These are phyloP conservation scores for Penicillium coffeae DNA, from an alignment of 495 filamentous ascomycete genomes.

Conservation along the genomic window DNA sequence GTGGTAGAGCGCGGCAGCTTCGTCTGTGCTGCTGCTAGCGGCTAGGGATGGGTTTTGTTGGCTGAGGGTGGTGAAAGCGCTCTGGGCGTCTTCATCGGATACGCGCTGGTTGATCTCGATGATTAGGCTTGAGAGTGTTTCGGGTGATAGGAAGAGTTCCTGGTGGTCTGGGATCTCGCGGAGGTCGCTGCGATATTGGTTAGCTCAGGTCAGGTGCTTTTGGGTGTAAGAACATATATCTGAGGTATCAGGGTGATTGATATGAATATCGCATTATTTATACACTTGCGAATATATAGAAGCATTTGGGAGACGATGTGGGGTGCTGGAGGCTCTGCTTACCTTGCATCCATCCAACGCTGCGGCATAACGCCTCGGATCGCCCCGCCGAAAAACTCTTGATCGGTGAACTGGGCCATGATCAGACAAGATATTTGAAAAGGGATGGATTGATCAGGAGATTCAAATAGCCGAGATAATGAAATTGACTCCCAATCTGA, in stretches of 20 bases:
- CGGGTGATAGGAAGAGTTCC: conserved; percentile 81
- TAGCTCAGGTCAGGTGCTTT: too few relatives aligned
- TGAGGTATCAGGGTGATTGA: too few relatives aligned
- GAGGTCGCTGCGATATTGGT: conserved; percentile 55
- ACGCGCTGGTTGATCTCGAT: conserved; percentile 84
- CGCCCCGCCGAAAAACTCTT: conserved; percentile 76
- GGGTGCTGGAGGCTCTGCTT: conserved; percentile 16
- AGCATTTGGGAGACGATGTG: too few relatives aligned
- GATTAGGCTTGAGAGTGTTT: conserved; percentile 76
- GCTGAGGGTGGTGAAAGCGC: conserved; percentile 21
- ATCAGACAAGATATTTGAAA: neutral
- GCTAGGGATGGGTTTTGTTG: conserved; percentile 17
- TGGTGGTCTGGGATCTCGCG: conserved; percentile 92
- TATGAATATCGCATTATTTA: too few relatives aligned
- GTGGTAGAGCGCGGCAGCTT: conserved; percentile 66
- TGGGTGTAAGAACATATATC: too few relatives aligned
- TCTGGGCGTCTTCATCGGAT: conserved; percentile 30
- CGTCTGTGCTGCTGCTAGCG: conserved; percentile 46
- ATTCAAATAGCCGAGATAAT: too few relatives aligned
- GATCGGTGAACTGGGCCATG: conserved; percentile 51
- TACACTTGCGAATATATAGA: too few relatives aligned
- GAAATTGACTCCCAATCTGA: too few relatives aligned
- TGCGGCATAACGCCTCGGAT: conserved; percentile 67
- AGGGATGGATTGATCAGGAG: neutral
- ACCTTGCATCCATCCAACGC: conserved; percentile 81